Evolutionary conservation across 1,284 basidiomycete genomes (phyloP), one percentile per base, ranked within the genome.

Genomic region (Sporisorium reilianum): DNA sequence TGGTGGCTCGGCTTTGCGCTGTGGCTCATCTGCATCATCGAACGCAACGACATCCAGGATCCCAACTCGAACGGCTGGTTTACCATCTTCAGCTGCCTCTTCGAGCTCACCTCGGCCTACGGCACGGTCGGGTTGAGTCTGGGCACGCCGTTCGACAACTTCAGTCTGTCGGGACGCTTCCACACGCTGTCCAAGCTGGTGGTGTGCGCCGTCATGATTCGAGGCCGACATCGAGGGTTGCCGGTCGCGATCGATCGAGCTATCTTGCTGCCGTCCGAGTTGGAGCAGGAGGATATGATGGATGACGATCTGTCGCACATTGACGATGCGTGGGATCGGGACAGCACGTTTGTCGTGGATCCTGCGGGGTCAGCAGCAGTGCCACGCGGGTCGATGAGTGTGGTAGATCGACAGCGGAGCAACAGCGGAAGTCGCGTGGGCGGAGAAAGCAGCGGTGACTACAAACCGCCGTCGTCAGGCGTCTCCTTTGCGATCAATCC

Each of bases 181-280:
- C 87, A 88, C 9, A 90, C 91, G 0, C 85, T 97, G 4, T 95
- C 94, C 0, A 98, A 97, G 85, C 88, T 98, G 23, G 90, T 97
- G 56, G 84, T 97, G 22, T 73, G 68, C 52, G 75, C 77, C 5
- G 94, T 97, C 75, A 97, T 98, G 93, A 87, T 98, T 58, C 91
- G 95, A 70, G 95, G 95, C 9, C 89, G 95, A 12, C 95, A 98
- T 85, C 90, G 96, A 50, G 94, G 94, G 5, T 82, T 92, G 3
- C 87, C 86, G 0, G 84, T 85, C 34, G 93, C 94, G 18, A 94
- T 97, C 64, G 93, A 96, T 85, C 91, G 94, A 28, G 93, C 94
- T 1, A 79, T 86, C 8, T 58, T 86, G 50, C 69, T 86, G 6
- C 85, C 86, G 0, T 57, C 70, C 1, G 85, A 86, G 32, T 53